These are phyloP conservation scores for Ceriops zippeliana DNA, from an alignment of 345 rosid genomes.

Conservation along the genomic window DNA sequence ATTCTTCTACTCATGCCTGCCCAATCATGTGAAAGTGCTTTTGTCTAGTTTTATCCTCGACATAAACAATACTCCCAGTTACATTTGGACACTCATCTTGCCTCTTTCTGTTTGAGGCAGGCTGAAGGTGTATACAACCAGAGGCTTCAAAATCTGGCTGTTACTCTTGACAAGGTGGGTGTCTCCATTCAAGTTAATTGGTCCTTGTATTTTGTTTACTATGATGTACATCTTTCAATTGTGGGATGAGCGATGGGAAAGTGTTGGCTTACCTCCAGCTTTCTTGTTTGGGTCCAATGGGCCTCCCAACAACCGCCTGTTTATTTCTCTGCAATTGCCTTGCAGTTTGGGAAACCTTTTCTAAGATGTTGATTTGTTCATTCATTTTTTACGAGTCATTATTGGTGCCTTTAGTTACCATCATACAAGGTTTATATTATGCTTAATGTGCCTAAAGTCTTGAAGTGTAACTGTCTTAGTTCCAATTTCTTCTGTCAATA, in stretches of 20 bases:
- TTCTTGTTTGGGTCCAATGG: too few relatives aligned
- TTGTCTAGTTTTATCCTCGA: constrained; percentile 1
- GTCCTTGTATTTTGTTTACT: not conserved
- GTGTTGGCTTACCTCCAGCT: too few relatives aligned
- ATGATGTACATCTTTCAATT: not conserved
- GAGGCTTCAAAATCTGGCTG: constrained; percentile 98
- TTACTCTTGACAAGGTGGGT: constrained; percentile 95
- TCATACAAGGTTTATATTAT: too few relatives aligned
- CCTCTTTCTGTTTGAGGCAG: constrained; percentile 38
- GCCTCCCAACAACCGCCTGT: too few relatives aligned
- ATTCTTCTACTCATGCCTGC: not conserved
- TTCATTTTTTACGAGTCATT: too few relatives aligned
- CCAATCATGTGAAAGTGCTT: not conserved
- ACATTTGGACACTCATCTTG: constrained; percentile 21
- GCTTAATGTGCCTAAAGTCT: too few relatives aligned
- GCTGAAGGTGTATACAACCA: constrained; percentile 99
- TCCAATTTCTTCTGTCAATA: constrained; percentile 5
- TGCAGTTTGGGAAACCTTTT: too few relatives aligned
- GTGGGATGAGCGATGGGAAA: not conserved
- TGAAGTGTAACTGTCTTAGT: constrained; percentile 1
- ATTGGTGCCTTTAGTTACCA: too few relatives aligned
- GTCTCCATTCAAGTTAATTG: constrained; percentile 3
- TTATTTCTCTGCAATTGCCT: too few relatives aligned
- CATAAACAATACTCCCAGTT: constrained; percentile 14
- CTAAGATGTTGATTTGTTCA: too few relatives aligned